Evolutionary conservation across 257 asterid species (phyloP), one percentile per base, ranked within the genome.

Genomic region (Craterostigma plantagineum): DNA sequence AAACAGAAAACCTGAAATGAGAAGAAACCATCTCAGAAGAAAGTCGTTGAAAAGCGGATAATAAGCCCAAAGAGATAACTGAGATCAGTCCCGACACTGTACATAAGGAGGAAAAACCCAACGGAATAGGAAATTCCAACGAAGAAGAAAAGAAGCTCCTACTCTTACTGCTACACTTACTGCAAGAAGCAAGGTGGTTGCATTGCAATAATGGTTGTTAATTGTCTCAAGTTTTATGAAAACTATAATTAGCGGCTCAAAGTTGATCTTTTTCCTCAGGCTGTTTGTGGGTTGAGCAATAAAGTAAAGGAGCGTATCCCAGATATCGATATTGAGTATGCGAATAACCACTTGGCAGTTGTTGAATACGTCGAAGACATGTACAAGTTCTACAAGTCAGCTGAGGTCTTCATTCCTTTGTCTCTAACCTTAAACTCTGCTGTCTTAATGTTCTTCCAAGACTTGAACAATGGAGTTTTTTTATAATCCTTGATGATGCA

Each of bases 321-420:
- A 11, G 86, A 90, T 27, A 82, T 90, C 13, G 98, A 90, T 77
- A 77, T 81, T 43, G 77, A 69, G 0, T 93, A 87, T 53, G 66
- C 66, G 30, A 53, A 68, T 14, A 82, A 82, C 46, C 77, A 82
- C 43, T 62, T 87, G 68, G 93, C 95, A 0, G 92, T 64, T 42
- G 76, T 77, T 0, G 98, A 87, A 47, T 87, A 87, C 48, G 68
- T 87, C 7, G 98, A 87, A 45, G 98, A 87, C 5, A 65, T 87
- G 27, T 87, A 87, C 79, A 58, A 43, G 18, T 86, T 65, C 63
- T 86, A 74, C 81, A 87, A 74, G 61, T 58, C 72, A 40, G 92
- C 67, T 18, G 95, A 87, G 94, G 96, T 77, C 3, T 14, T 8
- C 16, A 14, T 0, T 35, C 1, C 4, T 16, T 43, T 1, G 14